Base-by-base conservation (phyloP, 345 rosid species). In the Nasturtium officinale region DNA sequence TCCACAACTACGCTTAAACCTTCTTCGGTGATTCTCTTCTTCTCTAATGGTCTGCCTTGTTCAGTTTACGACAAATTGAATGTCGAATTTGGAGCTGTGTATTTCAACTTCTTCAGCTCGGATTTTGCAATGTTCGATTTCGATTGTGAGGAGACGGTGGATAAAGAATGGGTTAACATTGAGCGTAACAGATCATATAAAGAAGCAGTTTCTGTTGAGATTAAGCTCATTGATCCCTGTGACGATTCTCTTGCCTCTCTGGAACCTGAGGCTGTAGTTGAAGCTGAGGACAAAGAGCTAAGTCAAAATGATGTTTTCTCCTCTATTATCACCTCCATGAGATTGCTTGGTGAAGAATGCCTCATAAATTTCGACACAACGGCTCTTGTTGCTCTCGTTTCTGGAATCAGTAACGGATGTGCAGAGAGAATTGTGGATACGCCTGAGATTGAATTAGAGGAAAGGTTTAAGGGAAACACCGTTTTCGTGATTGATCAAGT, bases 401-500 rank as follows among this genome's bases (percentile, higher is more conserved):
- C 96, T 5, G 97, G 92, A 59, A 90, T 95, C 72, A 84, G 88
- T 67, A 95, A 95, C 69, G 97, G 90, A 35, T 84, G 87, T 69
- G 82, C 89, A 3, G 79, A 82, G 59, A 82, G 78, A 67, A 81
- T 91, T 59, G 47, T 91, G 77, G 78, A 73, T 9, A 65, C 62
- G 0, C 81, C 85, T 59, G 82, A 84, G 77, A 59, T 28, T 33
- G 84, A 84, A 46, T 43, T 91, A 82, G 85, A 78, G 67, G 78
- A 73, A 42, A 84, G 79, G 69, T 95, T 95, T 58, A 90, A 95
- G 85, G 97, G 96, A 29, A 95, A 95, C 33, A 51, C 79, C 6
- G 87, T 84, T 35, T 95, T 95, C 67, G 89, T 95, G 72, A 83
- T 87, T 76, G 84, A 77, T 57, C 97, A 91, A 96, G 97, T 87